These are phyloP conservation scores for Brassica balearica DNA, from an alignment of 441 rosid species.

Conservation along the genomic window DNA sequence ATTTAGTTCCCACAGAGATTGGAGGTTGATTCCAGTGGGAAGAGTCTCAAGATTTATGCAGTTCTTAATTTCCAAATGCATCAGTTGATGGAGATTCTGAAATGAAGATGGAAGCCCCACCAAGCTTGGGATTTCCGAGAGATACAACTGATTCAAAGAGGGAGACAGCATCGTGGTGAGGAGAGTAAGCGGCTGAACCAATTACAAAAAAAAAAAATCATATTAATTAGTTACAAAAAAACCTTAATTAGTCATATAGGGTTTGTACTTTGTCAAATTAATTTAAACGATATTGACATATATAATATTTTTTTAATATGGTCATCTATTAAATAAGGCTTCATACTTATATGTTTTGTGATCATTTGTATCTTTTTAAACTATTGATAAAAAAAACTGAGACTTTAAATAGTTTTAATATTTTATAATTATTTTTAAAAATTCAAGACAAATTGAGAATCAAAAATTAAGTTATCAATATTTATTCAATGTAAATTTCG, in stretches of 20 bases:
- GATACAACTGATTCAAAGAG: background rate
- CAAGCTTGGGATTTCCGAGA: background rate
- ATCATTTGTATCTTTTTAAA: too few species aligned
- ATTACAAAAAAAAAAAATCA: background rate
- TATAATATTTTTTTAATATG: too few species aligned
- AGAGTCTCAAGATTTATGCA: constrained; percentile 15
- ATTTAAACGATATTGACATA: too few species aligned
- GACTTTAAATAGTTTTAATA: too few species aligned
- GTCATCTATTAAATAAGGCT: too few species aligned
- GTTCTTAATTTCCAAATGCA: background rate
- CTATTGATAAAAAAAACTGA: too few species aligned
- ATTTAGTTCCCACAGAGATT: background rate
- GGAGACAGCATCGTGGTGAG: background rate
- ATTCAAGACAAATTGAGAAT: too few species aligned
- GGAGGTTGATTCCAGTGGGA: background rate
- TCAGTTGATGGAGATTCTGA: background rate
- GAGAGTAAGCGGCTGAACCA: constrained; percentile 7
- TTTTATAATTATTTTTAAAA: too few species aligned
- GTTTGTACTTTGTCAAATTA: background rate
- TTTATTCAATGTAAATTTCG: too few species aligned
- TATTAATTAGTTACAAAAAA: too few species aligned
- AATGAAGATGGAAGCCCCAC: background rate
- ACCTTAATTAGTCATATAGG: background rate
- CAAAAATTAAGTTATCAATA: too few species aligned
- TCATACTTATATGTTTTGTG: too few species aligned